These are phyloP conservation scores for Nicotiana tabacum DNA, from an alignment of 257 asterid genomes.

Conservation along the genomic window DNA sequence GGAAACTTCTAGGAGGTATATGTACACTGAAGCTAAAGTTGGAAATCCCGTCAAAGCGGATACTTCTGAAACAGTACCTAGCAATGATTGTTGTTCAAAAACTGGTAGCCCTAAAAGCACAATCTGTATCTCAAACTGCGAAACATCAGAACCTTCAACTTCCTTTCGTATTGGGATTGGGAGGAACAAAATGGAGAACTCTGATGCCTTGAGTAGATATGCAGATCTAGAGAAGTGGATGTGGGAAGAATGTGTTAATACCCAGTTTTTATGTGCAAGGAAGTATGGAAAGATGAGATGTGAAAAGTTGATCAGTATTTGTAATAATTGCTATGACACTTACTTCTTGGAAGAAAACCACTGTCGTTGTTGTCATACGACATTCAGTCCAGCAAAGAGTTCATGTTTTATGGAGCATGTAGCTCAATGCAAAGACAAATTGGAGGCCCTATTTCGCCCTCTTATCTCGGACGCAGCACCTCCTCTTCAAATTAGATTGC, in stretches of 20 bases:
- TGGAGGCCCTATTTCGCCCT: slow-evolving; percentile 21
- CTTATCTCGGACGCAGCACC: slow-evolving; percentile 26
- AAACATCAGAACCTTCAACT: slow-evolving; percentile 25
- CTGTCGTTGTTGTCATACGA: slow-evolving; percentile 49
- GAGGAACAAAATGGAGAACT: slow-evolving; percentile 32
- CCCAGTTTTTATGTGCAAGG: slow-evolving; percentile 33
- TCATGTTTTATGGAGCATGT: slow-evolving; percentile 39
- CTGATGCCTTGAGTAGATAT: slow-evolving; percentile 33
- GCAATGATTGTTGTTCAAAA: slow-evolving; percentile 16
- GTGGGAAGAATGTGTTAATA: slow-evolving; percentile 60
- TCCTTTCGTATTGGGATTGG: slow-evolving; percentile 26
- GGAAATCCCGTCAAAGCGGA: slow-evolving; percentile 22
- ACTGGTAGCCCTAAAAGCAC: slow-evolving; percentile 21
- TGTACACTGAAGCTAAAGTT: slow-evolving; percentile 12
- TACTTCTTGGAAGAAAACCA: slow-evolving; percentile 43
- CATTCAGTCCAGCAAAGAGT: slow-evolving; percentile 20
- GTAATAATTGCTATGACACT: slow-evolving; percentile 44
- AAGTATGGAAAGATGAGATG: slow-evolving; percentile 41
- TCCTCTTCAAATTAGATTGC: slow-evolving; percentile 53
- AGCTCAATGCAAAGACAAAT: slow-evolving; percentile 36
- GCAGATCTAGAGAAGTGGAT: slow-evolving; percentile 62
- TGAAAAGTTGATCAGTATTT: slow-evolving; percentile 44
- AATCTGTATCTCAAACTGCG: slow-evolving; percentile 9
- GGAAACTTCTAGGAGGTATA: slow-evolving; percentile 30
- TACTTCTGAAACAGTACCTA: slow-evolving; percentile 23